Conservation (phyloP, 2,329 filamentous ascomycete species). For the Aureobasidium sp. region DNA sequence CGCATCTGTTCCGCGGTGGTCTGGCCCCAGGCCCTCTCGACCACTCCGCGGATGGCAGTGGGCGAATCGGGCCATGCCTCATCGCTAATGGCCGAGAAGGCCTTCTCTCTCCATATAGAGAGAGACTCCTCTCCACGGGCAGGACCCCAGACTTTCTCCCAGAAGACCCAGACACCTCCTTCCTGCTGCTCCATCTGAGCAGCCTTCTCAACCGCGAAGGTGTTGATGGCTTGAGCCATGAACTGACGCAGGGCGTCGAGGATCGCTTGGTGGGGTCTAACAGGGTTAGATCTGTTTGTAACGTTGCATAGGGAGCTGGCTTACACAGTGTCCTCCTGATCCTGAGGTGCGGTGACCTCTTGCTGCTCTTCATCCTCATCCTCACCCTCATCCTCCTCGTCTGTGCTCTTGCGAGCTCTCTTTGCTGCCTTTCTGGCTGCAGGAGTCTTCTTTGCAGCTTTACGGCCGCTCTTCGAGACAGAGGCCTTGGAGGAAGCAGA, state of each 20-base stretch:
- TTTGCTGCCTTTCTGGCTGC: neutral
- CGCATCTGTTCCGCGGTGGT: neutral
- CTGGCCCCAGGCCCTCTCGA: neutral
- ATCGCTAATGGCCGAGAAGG: neutral
- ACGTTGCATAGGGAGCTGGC: too few relatives aligned
- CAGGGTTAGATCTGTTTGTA: too few relatives aligned
- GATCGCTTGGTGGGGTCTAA: too few relatives aligned
- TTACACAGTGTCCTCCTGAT: too few relatives aligned
- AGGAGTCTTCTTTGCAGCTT: neutral
- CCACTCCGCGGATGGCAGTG: neutral
- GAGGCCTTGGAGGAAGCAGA: neutral
- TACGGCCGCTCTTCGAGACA: neutral
- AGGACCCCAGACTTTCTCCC: constrained; percentile 1
- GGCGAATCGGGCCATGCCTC: neutral
- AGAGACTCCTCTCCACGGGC: neutral
- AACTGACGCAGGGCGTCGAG: neutral
- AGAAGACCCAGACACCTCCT: neutral
- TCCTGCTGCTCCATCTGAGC: neutral
- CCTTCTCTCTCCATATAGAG: neutral
- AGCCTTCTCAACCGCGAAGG: neutral
- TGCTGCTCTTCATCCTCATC: too few relatives aligned
- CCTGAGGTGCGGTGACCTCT: too few relatives aligned
- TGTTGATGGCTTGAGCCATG: neutral
- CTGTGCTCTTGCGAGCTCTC: neutral
- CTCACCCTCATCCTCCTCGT: too few relatives aligned